Percentiles rank a stretch among this genome's conserved stretches.
Evolutionary conservation across 306 rosid genomes (phyloP).

Genomic region (Arachis stenosperma): DNA sequence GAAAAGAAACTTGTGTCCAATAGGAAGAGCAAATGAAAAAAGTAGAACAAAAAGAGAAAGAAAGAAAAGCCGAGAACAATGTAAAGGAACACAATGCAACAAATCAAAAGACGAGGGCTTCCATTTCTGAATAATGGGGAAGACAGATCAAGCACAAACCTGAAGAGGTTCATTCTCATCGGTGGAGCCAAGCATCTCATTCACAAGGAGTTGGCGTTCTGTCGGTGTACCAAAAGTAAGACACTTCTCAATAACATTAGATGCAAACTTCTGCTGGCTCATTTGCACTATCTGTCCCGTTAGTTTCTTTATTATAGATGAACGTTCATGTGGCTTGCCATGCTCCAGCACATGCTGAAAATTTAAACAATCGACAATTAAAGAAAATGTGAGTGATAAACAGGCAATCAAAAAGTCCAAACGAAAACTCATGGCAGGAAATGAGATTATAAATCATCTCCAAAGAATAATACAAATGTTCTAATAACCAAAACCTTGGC

Average conservation of each 20-base stretch:
- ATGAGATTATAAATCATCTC: slow-evolving; percentile 8
- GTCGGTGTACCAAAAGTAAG: slow-evolving; percentile 79
- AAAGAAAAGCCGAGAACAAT: background rate
- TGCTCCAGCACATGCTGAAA: slow-evolving; percentile 93
- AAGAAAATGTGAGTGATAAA: background rate
- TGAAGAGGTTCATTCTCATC: slow-evolving; percentile 97
- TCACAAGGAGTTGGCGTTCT: slow-evolving; percentile 82
- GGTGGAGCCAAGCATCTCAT: slow-evolving; percentile 93
- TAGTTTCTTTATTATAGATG: slow-evolving; percentile 79
- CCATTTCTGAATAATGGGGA: background rate
- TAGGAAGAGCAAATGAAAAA: background rate
- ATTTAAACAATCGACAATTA: background rate
- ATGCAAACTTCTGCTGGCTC: slow-evolving; percentile 99
- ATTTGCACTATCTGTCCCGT: slow-evolving; percentile 92
- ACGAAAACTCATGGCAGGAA: background rate
- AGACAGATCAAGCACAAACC: slow-evolving; percentile 52
- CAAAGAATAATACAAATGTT: background rate
- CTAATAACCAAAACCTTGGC: slow-evolving; percentile 6
- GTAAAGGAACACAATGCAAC: slow-evolving; percentile 21
- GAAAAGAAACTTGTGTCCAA: background rate
- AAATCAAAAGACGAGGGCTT: background rate
- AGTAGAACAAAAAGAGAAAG: background rate
- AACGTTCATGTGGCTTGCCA: slow-evolving; percentile 91
- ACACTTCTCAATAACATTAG: slow-evolving; percentile 94
- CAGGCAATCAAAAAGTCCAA: background rate